A percentile compares a stretch with the other conserved stretches of the same genome.
These are phyloP conservation scores for Mentha longifolia DNA, from an alignment of 257 asterid genomes.

Conservation along the genomic window DNA sequence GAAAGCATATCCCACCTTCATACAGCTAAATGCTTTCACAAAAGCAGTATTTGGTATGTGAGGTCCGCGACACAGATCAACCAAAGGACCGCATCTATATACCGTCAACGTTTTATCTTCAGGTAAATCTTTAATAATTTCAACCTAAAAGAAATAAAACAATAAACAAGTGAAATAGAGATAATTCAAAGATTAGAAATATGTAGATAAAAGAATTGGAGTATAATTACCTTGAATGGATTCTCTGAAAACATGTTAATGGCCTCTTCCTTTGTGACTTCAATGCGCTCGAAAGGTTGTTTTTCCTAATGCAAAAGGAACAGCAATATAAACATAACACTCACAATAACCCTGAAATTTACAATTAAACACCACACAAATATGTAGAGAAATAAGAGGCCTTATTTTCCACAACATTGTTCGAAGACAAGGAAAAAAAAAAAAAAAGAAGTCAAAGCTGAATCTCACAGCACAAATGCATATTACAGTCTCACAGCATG, in stretches of 20 bases:
- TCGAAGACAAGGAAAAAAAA: neutral
- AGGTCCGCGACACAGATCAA: constrained; percentile 98
- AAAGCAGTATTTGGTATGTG: constrained; percentile 96
- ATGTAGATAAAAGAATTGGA: neutral
- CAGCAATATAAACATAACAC: constrained; percentile 10
- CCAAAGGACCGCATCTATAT: constrained; percentile 96
- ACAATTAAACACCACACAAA: neutral
- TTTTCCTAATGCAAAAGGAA: constrained; percentile 60
- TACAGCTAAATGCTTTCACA: constrained; percentile 90
- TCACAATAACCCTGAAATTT: neutral
- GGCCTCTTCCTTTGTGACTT: constrained; percentile 88
- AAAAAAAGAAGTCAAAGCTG: neutral
- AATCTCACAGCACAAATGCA: constrained; percentile 3
- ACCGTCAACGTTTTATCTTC: constrained; percentile 94
- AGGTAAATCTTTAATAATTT: constrained; percentile 89
- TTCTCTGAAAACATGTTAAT: constrained; percentile 92
- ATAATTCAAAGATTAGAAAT: neutral
- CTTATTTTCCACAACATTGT: neutral
- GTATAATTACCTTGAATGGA: constrained; percentile 69
- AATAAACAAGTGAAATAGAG: neutral
- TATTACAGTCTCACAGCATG: constrained; percentile 26
- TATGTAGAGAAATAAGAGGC: neutral
- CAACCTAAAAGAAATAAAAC: constrained; percentile 57
- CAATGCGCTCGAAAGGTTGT: constrained; percentile 95
- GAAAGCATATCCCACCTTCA: constrained; percentile 63